These are phyloP conservation scores for Penicillium tannophilum DNA, from an alignment of 495 filamentous ascomycete species.

Conservation along the genomic window DNA sequence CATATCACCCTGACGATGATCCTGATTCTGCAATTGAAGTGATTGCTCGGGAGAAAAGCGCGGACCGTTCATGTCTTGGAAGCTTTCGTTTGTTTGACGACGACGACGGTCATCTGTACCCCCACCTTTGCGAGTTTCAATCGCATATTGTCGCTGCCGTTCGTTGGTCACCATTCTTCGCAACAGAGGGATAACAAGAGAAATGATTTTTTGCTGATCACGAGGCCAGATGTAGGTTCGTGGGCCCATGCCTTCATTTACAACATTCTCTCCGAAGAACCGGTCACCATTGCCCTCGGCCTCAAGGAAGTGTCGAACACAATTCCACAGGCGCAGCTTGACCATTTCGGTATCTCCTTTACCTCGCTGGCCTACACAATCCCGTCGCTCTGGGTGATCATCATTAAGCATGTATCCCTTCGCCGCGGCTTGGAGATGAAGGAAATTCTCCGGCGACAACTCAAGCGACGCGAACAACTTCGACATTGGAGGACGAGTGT, in stretches of 20 bases:
- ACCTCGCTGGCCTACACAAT: slow-evolving; percentile 61
- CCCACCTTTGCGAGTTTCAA: slow-evolving; percentile 58
- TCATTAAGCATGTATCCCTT: slow-evolving; percentile 64
- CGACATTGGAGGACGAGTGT: slow-evolving; percentile 63
- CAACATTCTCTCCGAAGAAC: slow-evolving; percentile 55
- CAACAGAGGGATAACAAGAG: slow-evolving; percentile 59
- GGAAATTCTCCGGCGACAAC: slow-evolving; percentile 58
- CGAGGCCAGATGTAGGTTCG: slow-evolving; percentile 59
- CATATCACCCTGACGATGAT: slow-evolving; percentile 30
- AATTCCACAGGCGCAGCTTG: slow-evolving; percentile 61
- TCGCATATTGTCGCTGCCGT: slow-evolving; percentile 61
- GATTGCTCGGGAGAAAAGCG: slow-evolving; percentile 37
- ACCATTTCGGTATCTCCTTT: slow-evolving; percentile 64
- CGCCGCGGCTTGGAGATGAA: slow-evolving; percentile 60
- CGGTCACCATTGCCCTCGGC: slow-evolving; percentile 56
- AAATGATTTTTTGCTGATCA: slow-evolving; percentile 57
- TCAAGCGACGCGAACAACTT: slow-evolving; percentile 61
- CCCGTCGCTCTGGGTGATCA: slow-evolving; percentile 55
- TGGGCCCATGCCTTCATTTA: slow-evolving; percentile 44
- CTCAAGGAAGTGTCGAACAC: slow-evolving; percentile 60
- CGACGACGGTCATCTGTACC: slow-evolving; percentile 43
- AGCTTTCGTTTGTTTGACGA: slow-evolving; percentile 44
- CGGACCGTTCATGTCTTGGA: slow-evolving; percentile 31
- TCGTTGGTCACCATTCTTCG: slow-evolving; percentile 68
- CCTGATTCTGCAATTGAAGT: slow-evolving; percentile 37